Base-by-base conservation (phyloP, 2,329 filamentous ascomycete genomes). In the Phaeosphaeriaceae sp. region DNA sequence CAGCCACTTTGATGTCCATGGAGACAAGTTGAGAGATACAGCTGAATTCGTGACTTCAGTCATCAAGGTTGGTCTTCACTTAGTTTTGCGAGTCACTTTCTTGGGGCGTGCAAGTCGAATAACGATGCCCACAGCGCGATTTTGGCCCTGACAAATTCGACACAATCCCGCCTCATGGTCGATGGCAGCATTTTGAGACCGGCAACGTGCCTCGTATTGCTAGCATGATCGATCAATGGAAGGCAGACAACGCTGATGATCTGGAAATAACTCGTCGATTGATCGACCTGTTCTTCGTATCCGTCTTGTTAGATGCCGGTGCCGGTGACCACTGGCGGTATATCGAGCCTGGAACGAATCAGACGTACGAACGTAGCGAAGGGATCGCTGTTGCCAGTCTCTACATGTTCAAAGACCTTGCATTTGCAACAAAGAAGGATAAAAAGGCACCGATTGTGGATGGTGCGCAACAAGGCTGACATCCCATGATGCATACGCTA, bases 391-490 rank as follows among this genome's bases (percentile, higher is more conserved):
- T 90, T 10, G 88, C 88, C 22, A 88, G 86, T 73, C 72, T 90
- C 67, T 93, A 97, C 68, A 97, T 97, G 93, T 97, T 97, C 84
- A 97, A 96, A 79, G 83, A 56, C 15, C 85, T 35, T 92, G 94
- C 32, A 69, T 93, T 55, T 96, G 97, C 80, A 94, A 92, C 60
- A 89, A 92, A 75, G 86, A 93, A 75, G 82, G 86, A 8, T 83
- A 80, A 57, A 90, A 96, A 78, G 91, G 91, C 56, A 90, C 88
- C 73, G 91, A 94, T 66, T 44, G 71, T 73, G 21, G 70, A 73
- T 54, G 77, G 94, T 97, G 30, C 92, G 97, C 79, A 90, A 88
- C 60, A 4, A 6, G 2, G 17, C 13, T 44, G 30, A 10, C 7
- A 13, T 24, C 22, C 26, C 13, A 5, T 43, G 2, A 13, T 42